Evolutionary conservation across 148 eudicot genomes (phyloP), one percentile per base, ranked within the genome.

Genomic region (Rhododendron williamsianum): DNA sequence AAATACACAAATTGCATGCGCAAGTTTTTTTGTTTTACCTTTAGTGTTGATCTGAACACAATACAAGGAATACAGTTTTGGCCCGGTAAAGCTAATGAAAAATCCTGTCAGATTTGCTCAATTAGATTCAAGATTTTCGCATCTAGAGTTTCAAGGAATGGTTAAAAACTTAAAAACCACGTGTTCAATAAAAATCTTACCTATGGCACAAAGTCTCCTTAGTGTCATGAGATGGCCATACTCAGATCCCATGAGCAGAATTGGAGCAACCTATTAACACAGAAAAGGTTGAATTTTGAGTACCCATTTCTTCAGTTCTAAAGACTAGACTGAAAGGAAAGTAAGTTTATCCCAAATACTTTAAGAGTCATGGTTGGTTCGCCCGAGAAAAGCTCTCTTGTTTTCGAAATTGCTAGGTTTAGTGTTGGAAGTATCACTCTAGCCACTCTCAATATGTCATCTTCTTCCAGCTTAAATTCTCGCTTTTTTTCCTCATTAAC

Each of bases 341-440:
- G 5, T 18, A n/a, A 27, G 38, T 2, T 63, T n/a, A 69, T 76
- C 7, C 4, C 33, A 84, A 67, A 82, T 93, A 96, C 98, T 90
- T 92, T 96, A 54, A 96, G 93, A 90, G 98, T 96, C 92, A 90
- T 96, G 83, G 93, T 91, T 85, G 99, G 96, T 78, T 96, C 98
- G 85, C 99, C 99, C 33, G 99, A 96, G 91, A 96, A 96, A 74
- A 96, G 90, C 80, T 91, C 74, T 81, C 91, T 87, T 78, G 91
- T 80, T 86, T 91, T 92, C 0, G 91, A 91, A 84, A 96, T 90
- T 38, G 89, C 92, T 63, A 92, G 92, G 88, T 96, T 96, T 35
- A 92, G 38, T 77, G 92, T 89, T 82, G 99, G 99, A 43, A 96
- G 92, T 63, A 95, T 80, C 67, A 92, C 82, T 88, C 92, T 91